phyloP scores from a whole-genome alignment of 192 early-diverging fungal genomes.

The Cetraspora pellucida region DNA sequence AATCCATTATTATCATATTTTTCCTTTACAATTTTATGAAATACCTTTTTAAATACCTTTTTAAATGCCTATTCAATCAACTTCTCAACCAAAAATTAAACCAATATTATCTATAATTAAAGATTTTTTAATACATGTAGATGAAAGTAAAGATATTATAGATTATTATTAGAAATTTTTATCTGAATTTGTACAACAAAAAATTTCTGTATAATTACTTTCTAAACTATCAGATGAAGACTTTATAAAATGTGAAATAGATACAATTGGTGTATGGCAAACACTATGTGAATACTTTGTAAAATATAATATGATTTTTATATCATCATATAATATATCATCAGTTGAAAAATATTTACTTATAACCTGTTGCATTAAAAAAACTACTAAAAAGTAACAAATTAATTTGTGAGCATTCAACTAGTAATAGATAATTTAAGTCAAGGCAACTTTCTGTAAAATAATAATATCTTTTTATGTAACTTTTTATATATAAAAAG shows the following conservation, averaged over 20 bases:
- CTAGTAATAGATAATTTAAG: not conserved
- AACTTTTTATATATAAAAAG: slow-evolving; percentile 11
- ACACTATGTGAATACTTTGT: not conserved
- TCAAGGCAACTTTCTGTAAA: not conserved
- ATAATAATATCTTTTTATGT: not conserved
- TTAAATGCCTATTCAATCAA: not conserved
- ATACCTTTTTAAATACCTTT: too few relatives aligned
- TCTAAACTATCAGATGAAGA: not conserved
- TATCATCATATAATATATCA: not conserved
- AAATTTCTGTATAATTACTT: not conserved
- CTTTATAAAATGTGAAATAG: not conserved
- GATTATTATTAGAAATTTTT: not conserved
- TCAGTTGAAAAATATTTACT: too few relatives aligned
- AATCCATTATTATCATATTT: too few relatives aligned
- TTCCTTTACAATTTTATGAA: too few relatives aligned
- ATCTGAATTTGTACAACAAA: not conserved
- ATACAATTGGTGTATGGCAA: not conserved
- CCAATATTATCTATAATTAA: not conserved
- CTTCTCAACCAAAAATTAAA: not conserved
- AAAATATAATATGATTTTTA: not conserved
- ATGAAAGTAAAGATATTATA: not conserved
- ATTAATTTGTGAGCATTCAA: slow-evolving; percentile 12
- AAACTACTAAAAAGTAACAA: not conserved
- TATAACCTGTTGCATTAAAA: not conserved
- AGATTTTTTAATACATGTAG: not conserved